Conservation (phyloP, 352 stramenopile species). For the Blastocystis sp. region DNA sequence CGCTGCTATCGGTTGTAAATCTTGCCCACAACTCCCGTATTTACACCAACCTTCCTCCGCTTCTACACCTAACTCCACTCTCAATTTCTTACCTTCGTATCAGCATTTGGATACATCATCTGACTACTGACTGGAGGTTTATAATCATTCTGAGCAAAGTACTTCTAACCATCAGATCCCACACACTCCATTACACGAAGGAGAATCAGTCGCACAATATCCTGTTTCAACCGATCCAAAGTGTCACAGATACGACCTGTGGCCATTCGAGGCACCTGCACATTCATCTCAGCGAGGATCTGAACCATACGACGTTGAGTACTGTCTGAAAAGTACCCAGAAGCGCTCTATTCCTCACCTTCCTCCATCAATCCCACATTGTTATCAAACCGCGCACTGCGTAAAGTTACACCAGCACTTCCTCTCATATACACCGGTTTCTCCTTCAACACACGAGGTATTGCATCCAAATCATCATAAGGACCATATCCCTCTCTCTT, state of each 20-base stretch:
- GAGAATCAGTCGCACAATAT: constrained; percentile 56
- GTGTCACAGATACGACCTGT: constrained; percentile 49
- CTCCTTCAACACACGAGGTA: constrained; percentile 34
- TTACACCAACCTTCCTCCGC: constrained; percentile 2
- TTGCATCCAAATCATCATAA: constrained; percentile 36
- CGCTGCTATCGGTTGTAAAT: neutral
- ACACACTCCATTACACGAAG: neutral
- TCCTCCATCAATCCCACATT: constrained; percentile 3
- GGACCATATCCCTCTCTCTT: neutral
- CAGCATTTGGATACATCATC: neutral
- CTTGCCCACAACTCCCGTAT: neutral
- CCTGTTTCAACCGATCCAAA: constrained; percentile 53
- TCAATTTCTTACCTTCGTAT: neutral
- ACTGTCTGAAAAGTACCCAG: constrained; percentile 40
- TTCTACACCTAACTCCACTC: constrained; percentile 22
- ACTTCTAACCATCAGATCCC: neutral
- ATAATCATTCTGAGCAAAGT: constrained; percentile 43
- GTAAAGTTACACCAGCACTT: constrained; percentile 14
- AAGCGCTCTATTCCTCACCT: constrained; percentile 21
- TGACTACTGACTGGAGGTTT: neutral
- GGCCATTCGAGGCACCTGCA: constrained; percentile 50
- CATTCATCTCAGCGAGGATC: constrained; percentile 52
- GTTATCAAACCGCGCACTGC: constrained; percentile 45
- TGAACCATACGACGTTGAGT: constrained; percentile 21
- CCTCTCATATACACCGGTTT: constrained; percentile 19